Evolutionary conservation across 352 stramenopile species (phyloP).

Genomic region (Phytophthora idaei): DNA sequence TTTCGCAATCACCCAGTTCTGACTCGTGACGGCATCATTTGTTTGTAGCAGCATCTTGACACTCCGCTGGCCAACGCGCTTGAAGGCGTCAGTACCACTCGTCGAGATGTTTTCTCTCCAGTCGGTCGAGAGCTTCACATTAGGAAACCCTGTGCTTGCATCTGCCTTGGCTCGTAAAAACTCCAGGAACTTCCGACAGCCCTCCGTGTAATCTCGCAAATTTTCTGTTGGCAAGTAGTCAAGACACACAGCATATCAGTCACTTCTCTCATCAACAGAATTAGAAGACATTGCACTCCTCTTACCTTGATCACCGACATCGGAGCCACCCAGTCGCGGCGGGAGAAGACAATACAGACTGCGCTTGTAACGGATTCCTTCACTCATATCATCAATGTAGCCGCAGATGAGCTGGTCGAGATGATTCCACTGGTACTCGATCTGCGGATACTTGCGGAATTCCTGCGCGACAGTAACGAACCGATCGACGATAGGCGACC

Average conservation of each 20-base stretch:
- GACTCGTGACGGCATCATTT: slow-evolving; percentile 67
- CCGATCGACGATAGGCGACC: slow-evolving; percentile 63
- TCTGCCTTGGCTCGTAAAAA: slow-evolving; percentile 68
- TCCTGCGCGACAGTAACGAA: slow-evolving; percentile 76
- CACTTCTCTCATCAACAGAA: not conserved
- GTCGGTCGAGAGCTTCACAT: slow-evolving; percentile 59
- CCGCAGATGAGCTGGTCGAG: slow-evolving; percentile 86
- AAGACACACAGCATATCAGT: slow-evolving; percentile 13
- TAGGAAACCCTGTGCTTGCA: slow-evolving; percentile 54
- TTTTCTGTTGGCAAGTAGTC: slow-evolving; percentile 41
- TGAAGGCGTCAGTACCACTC: slow-evolving; percentile 64
- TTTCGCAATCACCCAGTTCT: slow-evolving; percentile 84
- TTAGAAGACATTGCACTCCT: not conserved
- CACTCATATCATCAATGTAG: slow-evolving; percentile 88
- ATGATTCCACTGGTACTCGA: slow-evolving; percentile 89
- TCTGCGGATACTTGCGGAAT: slow-evolving; percentile 83
- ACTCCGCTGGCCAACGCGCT: slow-evolving; percentile 65
- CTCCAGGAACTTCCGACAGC: slow-evolving; percentile 73
- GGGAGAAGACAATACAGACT: slow-evolving; percentile 78
- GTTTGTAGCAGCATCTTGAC: slow-evolving; percentile 78
- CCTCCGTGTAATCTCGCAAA: slow-evolving; percentile 63
- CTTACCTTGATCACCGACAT: slow-evolving; percentile 42
- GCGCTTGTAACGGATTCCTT: slow-evolving; percentile 83
- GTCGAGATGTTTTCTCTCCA: slow-evolving; percentile 49
- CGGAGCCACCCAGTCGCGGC: slow-evolving; percentile 40